Evolutionary conservation across 2,329 filamentous ascomycete species (phyloP).

Genomic region (Beauveria bassiana): DNA sequence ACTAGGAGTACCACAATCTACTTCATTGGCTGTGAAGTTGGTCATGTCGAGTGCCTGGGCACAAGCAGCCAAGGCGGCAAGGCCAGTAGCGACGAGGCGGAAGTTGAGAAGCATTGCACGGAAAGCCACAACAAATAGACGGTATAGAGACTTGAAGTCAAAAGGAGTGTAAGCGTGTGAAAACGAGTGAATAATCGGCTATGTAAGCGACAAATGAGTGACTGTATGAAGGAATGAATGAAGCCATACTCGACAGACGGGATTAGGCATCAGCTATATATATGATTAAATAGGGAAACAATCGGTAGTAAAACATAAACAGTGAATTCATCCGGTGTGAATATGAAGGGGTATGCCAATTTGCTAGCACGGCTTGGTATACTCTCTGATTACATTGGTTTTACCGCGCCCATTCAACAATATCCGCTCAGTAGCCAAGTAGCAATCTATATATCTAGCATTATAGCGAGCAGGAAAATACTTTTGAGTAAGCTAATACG

Average conservation of each 20-base stretch:
- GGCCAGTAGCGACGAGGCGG: background rate
- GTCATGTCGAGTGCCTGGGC: background rate
- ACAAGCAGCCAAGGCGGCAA: background rate
- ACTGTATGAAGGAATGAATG: background rate
- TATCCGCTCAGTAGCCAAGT: background rate
- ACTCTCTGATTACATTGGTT: background rate
- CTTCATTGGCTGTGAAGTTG: background rate
- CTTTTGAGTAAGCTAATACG: too few species aligned
- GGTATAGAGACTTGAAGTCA: background rate
- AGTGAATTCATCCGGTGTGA: background rate
- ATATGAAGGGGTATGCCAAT: background rate
- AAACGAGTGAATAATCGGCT: background rate
- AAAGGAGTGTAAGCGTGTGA: background rate
- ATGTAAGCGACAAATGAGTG: background rate
- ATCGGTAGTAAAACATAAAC: background rate
- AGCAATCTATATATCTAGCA: background rate
- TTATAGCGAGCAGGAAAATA: background rate
- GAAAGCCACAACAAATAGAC: background rate
- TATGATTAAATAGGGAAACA: background rate
- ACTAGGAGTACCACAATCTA: background rate
- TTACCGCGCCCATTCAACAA: background rate
- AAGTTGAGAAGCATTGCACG: background rate
- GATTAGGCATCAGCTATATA: background rate
- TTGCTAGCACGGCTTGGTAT: background rate
- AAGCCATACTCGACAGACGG: background rate